Percentiles rank a stretch among this genome's conserved stretches.
Conservation (phyloP, 1,284 basidiomycete species). For the Ganoderma resinaceum region DNA sequence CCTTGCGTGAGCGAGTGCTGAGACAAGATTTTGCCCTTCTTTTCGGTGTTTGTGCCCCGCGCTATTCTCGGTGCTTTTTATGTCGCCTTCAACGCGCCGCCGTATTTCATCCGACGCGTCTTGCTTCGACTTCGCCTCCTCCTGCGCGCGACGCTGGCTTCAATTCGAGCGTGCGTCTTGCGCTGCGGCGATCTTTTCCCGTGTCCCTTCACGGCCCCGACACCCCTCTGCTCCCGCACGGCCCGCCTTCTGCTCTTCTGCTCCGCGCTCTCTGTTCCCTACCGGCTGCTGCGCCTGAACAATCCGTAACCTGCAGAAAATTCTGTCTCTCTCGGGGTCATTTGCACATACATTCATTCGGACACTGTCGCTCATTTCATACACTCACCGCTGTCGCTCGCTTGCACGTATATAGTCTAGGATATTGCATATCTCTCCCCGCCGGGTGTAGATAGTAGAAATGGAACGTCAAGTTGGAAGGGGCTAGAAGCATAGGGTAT, state of each 20-base stretch:
- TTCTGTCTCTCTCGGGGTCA: neutral
- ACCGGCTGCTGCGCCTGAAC: neutral
- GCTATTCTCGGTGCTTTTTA: neutral
- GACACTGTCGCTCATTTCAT: slow-evolving; percentile 2
- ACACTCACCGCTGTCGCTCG: slow-evolving; percentile 1
- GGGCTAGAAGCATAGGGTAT: neutral
- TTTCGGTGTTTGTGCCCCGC: neutral
- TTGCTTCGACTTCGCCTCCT: neutral
- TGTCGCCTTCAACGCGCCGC: neutral
- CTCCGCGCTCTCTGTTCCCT: neutral
- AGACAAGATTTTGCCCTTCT: neutral
- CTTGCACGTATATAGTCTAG: neutral
- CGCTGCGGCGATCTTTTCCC: neutral
- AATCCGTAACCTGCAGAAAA: neutral
- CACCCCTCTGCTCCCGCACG: neutral
- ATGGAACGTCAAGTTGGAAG: neutral
- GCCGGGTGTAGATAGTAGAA: neutral
- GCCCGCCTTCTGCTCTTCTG: neutral
- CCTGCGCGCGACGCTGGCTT: neutral
- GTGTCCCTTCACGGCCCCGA: neutral
- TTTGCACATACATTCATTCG: slow-evolving; percentile 4
- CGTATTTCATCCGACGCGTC: neutral
- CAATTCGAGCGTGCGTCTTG: neutral
- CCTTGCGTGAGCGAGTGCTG: slow-evolving; percentile 2
- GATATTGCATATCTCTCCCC: neutral